These are phyloP conservation scores for Lasiosphaeria hispida DNA, from an alignment of 495 filamentous ascomycete genomes.

Conservation along the genomic window DNA sequence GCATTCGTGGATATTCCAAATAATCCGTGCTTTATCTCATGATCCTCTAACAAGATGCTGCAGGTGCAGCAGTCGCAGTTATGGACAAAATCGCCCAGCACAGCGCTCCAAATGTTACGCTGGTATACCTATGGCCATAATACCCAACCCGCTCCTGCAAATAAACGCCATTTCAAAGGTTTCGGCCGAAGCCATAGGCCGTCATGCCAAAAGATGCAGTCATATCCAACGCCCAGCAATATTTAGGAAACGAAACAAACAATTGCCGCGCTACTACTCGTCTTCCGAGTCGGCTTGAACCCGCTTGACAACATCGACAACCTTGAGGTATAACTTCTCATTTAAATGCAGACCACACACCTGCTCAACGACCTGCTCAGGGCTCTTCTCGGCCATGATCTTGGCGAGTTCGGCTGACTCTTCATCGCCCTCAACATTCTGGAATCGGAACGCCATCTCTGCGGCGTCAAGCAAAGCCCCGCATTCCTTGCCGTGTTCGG, in stretches of 20 bases:
- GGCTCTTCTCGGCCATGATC: slow-evolving; percentile 67
- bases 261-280: slow-evolving; percentile 14
- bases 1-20: too few species aligned
- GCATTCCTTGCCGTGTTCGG: slow-evolving; percentile 69
- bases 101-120: too few species aligned
- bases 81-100: too few species aligned
- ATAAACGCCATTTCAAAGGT: slow-evolving; percentile 2
- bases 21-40: too few species aligned
- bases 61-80: too few species aligned
- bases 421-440: slow-evolving; percentile 83
- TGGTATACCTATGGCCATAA: not conserved
- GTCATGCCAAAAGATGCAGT: too few species aligned
- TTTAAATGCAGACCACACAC: slow-evolving; percentile 70
- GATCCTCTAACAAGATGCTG: too few species aligned
- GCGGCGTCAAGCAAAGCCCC: slow-evolving; percentile 69
- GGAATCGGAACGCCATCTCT: slow-evolving; percentile 88
- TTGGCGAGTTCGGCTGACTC: slow-evolving; percentile 80
- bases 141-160: not conserved
- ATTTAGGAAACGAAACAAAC: not conserved
- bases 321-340: slow-evolving; percentile 69
- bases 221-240: too few species aligned
- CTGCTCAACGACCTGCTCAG: slow-evolving; percentile 66
- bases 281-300: slow-evolving; percentile 63
- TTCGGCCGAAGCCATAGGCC: too few species aligned
- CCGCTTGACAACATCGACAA: slow-evolving; percentile 71